Evolutionary conservation across 2,329 filamentous ascomycete genomes (phyloP), one percentile per base, ranked within the genome.

Genomic region (Xylaria sp.): DNA sequence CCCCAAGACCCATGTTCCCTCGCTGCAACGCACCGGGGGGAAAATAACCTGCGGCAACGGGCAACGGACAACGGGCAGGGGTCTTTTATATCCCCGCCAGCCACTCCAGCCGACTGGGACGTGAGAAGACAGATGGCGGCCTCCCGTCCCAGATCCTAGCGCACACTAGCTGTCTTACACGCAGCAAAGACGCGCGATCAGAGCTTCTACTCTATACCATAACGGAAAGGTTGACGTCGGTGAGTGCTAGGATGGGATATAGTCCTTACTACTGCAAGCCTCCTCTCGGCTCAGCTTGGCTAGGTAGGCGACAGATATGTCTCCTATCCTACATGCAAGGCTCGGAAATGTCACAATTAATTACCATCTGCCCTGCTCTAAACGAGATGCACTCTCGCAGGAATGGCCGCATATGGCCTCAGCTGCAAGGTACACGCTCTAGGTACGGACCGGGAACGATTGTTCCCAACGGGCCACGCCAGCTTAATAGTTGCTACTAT

Each of bases 71-170:
- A 33, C n/a, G 10, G 23, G 39, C 56, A 46, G 56, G 56, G 56
- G 39, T 58, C 18, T 46, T n/a, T 46, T 18, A 54, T 36, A 18
- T 28, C 20, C n/a, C 55, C 55, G 55, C 15, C 55, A 43, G 36
- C 20, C 39, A 46, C 56, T 48, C 46, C 20, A 58, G 28, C 23
- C 33, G 33, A 36, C 36, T 20, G 33, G 23, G 23, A 20, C 3
- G 49, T 36, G 46, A 33, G 10, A 33, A 10, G 15, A 41, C 6
- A 8, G 57, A 39, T 60, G 66, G 68, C 62, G 68, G 68, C 68
- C 68, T 68, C 62, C 65, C 46, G 23, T 33, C 61, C 56, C 15
- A 49, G 64, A 60, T 62, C 57, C 39, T 58, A 64, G 64, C 64
- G 63, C 33, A 13, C 33, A 23, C 33, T 56, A 23, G 52, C 31